Conservation (phyloP, 306 rosid genomes). For the Malus fusca region DNA sequence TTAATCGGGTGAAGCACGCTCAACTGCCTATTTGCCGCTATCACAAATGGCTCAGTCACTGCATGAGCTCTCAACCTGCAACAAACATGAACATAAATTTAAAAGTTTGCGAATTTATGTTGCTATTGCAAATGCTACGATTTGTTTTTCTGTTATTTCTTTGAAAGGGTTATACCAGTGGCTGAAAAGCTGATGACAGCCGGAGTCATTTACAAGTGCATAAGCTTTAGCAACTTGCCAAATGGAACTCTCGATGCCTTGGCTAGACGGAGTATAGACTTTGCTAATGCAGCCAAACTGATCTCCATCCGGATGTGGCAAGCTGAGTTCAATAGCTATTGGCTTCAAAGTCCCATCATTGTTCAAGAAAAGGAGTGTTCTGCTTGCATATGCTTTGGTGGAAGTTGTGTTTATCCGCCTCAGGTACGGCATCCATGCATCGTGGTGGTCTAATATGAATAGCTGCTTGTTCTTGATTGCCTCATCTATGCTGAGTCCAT, state of each 20-base stretch:
- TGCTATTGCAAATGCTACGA: background rate
- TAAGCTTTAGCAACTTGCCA: constrained; percentile 67
- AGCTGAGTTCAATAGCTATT: constrained; percentile 54
- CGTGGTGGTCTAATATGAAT: constrained; percentile 59
- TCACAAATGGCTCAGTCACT: constrained; percentile 67
- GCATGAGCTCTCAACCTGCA: constrained; percentile 81
- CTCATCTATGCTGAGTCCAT: constrained; percentile 47
- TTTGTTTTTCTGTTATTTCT: background rate
- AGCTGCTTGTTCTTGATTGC: constrained; percentile 39
- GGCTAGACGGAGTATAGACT: constrained; percentile 39
- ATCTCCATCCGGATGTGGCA: constrained; percentile 38
- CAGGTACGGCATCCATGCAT: constrained; percentile 46
- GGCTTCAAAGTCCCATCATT: constrained; percentile 56
- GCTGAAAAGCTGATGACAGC: constrained; percentile 59
- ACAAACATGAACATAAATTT: background rate
- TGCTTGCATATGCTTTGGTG: constrained; percentile 46
- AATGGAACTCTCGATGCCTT: constrained; percentile 38
- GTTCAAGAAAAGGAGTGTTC: constrained; percentile 52
- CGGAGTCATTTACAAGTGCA: constrained; percentile 49
- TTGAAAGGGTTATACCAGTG: constrained; percentile 38
- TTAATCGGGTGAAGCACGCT: constrained; percentile 79
- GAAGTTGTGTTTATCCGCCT: constrained; percentile 30
- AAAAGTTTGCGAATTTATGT: no score
- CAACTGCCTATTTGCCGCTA: constrained; percentile 67
- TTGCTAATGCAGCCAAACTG: constrained; percentile 33